phyloP scores from a whole-genome alignment of 352 stramenopile species.

The Globisporangium takayamanum region DNA sequence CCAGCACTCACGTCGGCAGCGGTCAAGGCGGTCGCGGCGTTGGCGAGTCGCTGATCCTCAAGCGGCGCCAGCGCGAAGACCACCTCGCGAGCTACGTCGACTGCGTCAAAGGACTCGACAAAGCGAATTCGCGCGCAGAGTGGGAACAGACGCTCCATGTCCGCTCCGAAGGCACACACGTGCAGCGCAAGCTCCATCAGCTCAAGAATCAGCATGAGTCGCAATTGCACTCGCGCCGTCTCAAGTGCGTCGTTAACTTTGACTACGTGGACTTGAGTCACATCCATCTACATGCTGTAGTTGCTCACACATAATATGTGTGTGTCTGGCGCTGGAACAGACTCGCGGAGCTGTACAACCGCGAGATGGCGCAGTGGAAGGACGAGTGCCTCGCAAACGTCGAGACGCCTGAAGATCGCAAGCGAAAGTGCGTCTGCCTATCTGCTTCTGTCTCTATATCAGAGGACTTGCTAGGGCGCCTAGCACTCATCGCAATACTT shows the following conservation, averaged over 20 bases:
- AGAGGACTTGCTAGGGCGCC: neutral
- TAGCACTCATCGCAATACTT: neutral
- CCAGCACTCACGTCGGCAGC: neutral
- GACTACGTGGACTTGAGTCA: no score
- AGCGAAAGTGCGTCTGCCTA: conserved; percentile 45
- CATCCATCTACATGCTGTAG: neutral
- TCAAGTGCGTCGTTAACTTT: conserved; percentile 20
- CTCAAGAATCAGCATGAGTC: conserved; percentile 77
- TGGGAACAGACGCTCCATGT: conserved; percentile 62
- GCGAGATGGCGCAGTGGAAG: conserved; percentile 73
- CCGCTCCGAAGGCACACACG: conserved; percentile 41
- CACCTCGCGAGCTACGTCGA: conserved; percentile 45
- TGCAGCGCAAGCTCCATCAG: conserved; percentile 33
- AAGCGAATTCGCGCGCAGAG: conserved; percentile 53
- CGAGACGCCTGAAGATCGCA: conserved; percentile 73
- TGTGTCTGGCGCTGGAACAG: conserved; percentile 15
- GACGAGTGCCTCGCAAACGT: conserved; percentile 54
- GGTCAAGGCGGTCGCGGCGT: conserved; percentile 35
- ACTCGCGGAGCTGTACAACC: conserved; percentile 65
- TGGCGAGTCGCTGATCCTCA: conserved; percentile 67
- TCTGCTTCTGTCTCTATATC: neutral
- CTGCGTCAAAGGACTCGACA: conserved; percentile 40
- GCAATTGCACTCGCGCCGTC: conserved; percentile 49
- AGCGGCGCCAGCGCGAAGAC: conserved; percentile 64
- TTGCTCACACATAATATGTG: neutral